These are phyloP conservation scores for Fusarium verrucosum DNA, from an alignment of 2,329 filamentous ascomycete species.

Conservation along the genomic window DNA sequence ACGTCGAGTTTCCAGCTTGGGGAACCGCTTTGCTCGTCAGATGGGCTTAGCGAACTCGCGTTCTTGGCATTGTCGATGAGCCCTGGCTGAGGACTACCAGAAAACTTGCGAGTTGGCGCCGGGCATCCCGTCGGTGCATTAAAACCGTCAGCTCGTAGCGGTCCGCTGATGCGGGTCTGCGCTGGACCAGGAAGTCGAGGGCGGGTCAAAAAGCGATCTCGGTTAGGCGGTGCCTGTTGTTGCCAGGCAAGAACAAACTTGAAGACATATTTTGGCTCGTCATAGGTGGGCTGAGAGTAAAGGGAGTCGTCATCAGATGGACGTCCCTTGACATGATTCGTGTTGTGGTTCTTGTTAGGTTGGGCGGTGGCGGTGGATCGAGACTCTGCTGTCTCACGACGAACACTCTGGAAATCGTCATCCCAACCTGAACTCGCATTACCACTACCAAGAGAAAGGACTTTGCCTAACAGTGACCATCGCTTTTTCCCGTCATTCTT, in stretches of 20 bases:
- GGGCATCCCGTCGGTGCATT: constrained; percentile 52
- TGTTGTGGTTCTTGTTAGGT: constrained; percentile 46
- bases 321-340: constrained; percentile 46
- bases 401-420: constrained; percentile 60
- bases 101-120: constrained; percentile 58
- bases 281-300: constrained; percentile 64
- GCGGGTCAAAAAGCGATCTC: constrained; percentile 70
- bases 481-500: constrained; percentile 63
- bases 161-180: constrained; percentile 66
- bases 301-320: constrained; percentile 62
- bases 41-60: constrained; percentile 52
- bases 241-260: constrained; percentile 78
- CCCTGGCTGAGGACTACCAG: constrained; percentile 57
- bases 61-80: constrained; percentile 63
- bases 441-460: constrained; percentile 56
- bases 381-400: constrained; percentile 60
- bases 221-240: constrained; percentile 61
- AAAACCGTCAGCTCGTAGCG: constrained; percentile 52
- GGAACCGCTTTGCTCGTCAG: constrained; percentile 39
- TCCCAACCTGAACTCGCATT: constrained; percentile 44
- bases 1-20: constrained; percentile 33
- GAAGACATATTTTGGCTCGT: constrained; percentile 71
- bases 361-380: constrained; percentile 45
- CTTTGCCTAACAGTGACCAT: constrained; percentile 71
- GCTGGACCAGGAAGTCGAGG: constrained; percentile 77